Evolutionary conservation across 1,284 basidiomycete species (phyloP).

Genomic region (Moniliella sp.): DNA sequence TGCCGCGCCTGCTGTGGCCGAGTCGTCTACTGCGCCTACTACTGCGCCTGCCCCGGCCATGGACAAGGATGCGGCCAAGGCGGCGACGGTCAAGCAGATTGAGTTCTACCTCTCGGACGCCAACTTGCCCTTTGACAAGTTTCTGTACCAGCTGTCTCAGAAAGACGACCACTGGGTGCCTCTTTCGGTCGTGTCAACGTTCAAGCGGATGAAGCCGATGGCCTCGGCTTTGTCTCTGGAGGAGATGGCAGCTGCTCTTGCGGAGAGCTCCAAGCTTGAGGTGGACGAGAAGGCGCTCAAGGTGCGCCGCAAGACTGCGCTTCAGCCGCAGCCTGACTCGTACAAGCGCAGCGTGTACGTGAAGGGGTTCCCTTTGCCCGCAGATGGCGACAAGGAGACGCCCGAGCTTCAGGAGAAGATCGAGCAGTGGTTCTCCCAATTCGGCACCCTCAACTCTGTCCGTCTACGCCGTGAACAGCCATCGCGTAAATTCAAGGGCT

Average conservation of each 20-base stretch:
- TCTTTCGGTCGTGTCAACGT: conserved; percentile 64
- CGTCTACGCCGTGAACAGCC: conserved; percentile 53
- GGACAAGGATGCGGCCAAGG: conserved; percentile 17
- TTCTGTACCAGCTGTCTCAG: conserved; percentile 47
- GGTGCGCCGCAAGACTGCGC: conserved; percentile 47
- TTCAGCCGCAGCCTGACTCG: conserved; percentile 19
- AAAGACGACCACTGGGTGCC: conserved; percentile 58
- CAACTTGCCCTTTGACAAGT: conserved; percentile 91
- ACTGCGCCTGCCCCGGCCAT: too few species aligned
- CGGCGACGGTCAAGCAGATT: conserved; percentile 14
- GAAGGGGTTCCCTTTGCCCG: conserved; percentile 77
- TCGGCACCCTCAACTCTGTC: conserved; percentile 62
- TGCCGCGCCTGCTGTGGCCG: too few species aligned
- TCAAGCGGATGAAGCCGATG: conserved; percentile 72
- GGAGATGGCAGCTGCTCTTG: conserved; percentile 17
- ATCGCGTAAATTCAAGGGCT: conserved; percentile 70
- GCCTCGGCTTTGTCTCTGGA: conserved; percentile 12
- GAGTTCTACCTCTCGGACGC: conserved; percentile 67
- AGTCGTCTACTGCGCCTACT: too few species aligned
- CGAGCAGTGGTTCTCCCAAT: conserved; percentile 61
- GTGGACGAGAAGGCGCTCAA: conserved; percentile 53
- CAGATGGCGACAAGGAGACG: too few species aligned
- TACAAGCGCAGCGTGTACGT: conserved; percentile 34
- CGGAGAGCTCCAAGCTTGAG: conserved; percentile 42
- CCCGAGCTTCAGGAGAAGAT: conserved; percentile 52